Evolutionary conservation across 2,329 filamentous ascomycete genomes (phyloP).

Genomic region (Diaporthe citriasiana): DNA sequence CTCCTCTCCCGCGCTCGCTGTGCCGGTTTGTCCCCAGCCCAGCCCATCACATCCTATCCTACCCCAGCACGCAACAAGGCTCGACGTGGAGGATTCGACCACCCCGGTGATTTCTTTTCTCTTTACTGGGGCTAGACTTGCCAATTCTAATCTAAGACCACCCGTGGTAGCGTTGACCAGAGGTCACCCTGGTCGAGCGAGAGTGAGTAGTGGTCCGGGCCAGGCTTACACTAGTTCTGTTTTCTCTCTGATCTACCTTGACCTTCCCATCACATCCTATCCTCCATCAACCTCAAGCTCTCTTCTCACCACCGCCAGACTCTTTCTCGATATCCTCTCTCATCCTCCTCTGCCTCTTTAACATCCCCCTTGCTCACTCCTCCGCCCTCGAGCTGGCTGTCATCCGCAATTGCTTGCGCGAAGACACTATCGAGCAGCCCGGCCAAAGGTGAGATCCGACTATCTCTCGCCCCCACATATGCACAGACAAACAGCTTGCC

Average conservation of each 20-base stretch:
- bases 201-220: constrained; percentile 28
- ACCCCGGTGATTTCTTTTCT: constrained; percentile 34
- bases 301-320: constrained; percentile 36
- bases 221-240: constrained; percentile 39
- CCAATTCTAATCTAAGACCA: constrained; percentile 38
- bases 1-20: constrained; percentile 27
- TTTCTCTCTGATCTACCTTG: constrained; percentile 43
- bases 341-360: constrained; percentile 30
- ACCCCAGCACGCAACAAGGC: constrained; percentile 36
- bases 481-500: constrained; percentile 39
- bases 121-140: constrained; percentile 34
- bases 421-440: constrained; percentile 28
- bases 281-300: constrained; percentile 39
- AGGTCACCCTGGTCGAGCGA: constrained; percentile 36
- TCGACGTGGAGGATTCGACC: constrained; percentile 31
- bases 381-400: constrained; percentile 33
- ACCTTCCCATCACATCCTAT: constrained; percentile 38
- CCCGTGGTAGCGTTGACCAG: constrained; percentile 35
- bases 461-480: constrained; percentile 37
- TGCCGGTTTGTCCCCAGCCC: constrained; percentile 33
- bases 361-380: constrained; percentile 18
- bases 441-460: constrained; percentile 31
- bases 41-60: constrained; percentile 30
- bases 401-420: constrained; percentile 31
- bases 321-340: constrained; percentile 24